Percentiles rank a stretch among this genome's conserved stretches.
Conservation (phyloP, 805 yeast genomes). For the Yamadazyma laniorum region DNA sequence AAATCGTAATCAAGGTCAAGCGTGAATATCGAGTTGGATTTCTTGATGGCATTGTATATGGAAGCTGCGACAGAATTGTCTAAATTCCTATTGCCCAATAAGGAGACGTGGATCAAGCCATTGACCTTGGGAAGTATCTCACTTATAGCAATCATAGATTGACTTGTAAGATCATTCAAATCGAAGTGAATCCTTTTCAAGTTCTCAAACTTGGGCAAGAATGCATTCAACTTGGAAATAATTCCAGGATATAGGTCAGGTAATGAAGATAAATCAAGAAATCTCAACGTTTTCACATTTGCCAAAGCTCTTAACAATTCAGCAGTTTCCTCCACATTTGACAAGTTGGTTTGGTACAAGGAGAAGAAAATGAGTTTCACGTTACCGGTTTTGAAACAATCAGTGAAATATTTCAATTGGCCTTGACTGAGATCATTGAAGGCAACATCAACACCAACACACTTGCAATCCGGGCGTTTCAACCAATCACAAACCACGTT, state of each 20-base stretch:
- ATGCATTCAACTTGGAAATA: slow-evolving; percentile 42
- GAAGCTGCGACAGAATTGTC: slow-evolving; percentile 45
- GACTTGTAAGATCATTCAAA: slow-evolving; percentile 47
- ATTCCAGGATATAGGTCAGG: slow-evolving; percentile 53
- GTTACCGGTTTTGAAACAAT: slow-evolving; percentile 34
- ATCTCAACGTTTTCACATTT: slow-evolving; percentile 40
- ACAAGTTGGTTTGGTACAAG: slow-evolving; percentile 49
- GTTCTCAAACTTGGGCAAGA: slow-evolving; percentile 44
- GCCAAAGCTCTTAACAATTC: slow-evolving; percentile 38
- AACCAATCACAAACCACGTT: slow-evolving; percentile 49
- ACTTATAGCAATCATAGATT: slow-evolving; percentile 48
- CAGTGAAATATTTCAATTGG: slow-evolving; percentile 45
- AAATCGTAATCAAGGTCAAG: slow-evolving; percentile 55
- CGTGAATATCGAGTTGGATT: slow-evolving; percentile 45
- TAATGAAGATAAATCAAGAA: slow-evolving; percentile 52
- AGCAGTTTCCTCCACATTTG: slow-evolving; percentile 37
- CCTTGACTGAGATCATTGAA: slow-evolving; percentile 51
- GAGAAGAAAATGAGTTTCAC: slow-evolving; percentile 49
- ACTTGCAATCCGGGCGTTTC: slow-evolving; percentile 39
- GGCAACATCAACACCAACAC: slow-evolving; percentile 56
- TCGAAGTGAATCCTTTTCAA: slow-evolving; percentile 55
- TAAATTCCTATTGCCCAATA: slow-evolving; percentile 50
- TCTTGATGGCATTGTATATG: slow-evolving; percentile 49
- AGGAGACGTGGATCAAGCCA: slow-evolving; percentile 51
- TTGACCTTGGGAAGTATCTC: slow-evolving; percentile 47